phyloP scores from a whole-genome alignment of 139 green algal genomes.

The Chlamydomonas applanata region DNA sequence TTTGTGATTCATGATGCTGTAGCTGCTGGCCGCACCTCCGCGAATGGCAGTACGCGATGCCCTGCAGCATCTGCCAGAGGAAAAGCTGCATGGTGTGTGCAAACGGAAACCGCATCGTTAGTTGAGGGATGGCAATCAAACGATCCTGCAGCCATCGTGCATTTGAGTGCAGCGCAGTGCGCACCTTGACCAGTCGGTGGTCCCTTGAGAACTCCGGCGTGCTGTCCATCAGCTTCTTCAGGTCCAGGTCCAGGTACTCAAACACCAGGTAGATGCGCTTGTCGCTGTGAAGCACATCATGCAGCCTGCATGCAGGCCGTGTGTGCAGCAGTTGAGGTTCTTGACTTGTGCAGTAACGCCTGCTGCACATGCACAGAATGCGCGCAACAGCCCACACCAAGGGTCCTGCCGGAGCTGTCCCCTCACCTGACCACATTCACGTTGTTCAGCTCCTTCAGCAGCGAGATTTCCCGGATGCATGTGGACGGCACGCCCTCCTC shows the following conservation, averaged over 20 bases:
- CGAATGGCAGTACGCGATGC: constrained; percentile 90
- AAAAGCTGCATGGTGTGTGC: constrained; percentile 75
- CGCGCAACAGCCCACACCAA: background rate
- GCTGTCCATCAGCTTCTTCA: constrained; percentile 96
- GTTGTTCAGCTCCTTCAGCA: constrained; percentile 82
- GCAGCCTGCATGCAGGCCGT: constrained; percentile 68
- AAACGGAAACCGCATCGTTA: constrained; percentile 4
- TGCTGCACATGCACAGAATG: background rate
- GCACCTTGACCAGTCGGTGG: constrained; percentile 77
- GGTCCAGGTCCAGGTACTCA: constrained; percentile 96
- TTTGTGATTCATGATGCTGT: background rate
- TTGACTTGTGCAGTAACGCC: too few species aligned
- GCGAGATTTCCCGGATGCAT: constrained; percentile 83
- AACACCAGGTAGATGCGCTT: constrained; percentile 94
- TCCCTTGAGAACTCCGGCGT: constrained; percentile 57
- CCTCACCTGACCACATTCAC: constrained; percentile 50
- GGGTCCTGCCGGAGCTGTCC: background rate
- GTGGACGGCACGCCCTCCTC: constrained; percentile 82
- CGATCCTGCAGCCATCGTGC: background rate
- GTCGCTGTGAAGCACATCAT: constrained; percentile 90
- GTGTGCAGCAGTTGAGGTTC: too few species aligned
- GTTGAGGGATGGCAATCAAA: too few species aligned
- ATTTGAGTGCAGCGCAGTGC: background rate
- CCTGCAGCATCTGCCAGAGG: constrained; percentile 94
- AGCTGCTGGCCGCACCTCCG: constrained; percentile 55